These are phyloP conservation scores for Wickerhamomyces hampshirensis DNA, from an alignment of 805 yeast genomes.

Conservation along the genomic window DNA sequence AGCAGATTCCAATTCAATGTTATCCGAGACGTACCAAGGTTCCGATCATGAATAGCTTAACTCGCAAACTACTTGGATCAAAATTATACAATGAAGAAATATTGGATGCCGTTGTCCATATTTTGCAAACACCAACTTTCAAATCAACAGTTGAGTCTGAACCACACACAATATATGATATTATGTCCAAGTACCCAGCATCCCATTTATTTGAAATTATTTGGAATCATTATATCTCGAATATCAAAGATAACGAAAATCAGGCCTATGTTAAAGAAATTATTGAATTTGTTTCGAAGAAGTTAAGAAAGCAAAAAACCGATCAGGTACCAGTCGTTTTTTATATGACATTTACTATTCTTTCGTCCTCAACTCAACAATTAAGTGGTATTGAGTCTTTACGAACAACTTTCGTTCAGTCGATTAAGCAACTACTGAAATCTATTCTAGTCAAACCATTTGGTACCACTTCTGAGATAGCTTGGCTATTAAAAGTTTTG, in stretches of 20 bases:
- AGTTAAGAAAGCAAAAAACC: constrained; percentile 5
- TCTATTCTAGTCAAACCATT: background rate
- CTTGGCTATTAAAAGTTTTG: constrained; percentile 32
- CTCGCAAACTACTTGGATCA: constrained; percentile 6
- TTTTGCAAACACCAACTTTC: constrained; percentile 48
- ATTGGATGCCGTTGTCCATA: constrained; percentile 28
- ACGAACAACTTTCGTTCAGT: constrained; percentile 6
- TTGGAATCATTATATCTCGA: constrained; percentile 38
- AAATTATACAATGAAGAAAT: constrained; percentile 5
- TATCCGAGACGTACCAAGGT: constrained; percentile 32
- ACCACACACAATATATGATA: constrained; percentile 19
- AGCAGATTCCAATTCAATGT: constrained; percentile 46
- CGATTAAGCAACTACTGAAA: constrained; percentile 7
- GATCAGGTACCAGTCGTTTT: constrained; percentile 9
- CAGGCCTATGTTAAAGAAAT: constrained; percentile 21
- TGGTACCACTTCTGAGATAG: background rate
- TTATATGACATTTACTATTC: constrained; percentile 14
- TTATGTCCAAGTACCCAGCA: constrained; percentile 16
- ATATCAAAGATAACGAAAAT: constrained; percentile 28
- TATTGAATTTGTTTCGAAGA: constrained; percentile 14
- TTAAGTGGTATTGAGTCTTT: constrained; percentile 1
- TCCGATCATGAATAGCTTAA: constrained; percentile 23
- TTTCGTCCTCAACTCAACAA: constrained; percentile 2
- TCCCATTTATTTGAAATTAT: constrained; percentile 31
- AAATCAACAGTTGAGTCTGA: constrained; percentile 48